Evolutionary conservation across 805 yeast genomes (phyloP).

Genomic region (Wickerhamiella qilinensis): DNA sequence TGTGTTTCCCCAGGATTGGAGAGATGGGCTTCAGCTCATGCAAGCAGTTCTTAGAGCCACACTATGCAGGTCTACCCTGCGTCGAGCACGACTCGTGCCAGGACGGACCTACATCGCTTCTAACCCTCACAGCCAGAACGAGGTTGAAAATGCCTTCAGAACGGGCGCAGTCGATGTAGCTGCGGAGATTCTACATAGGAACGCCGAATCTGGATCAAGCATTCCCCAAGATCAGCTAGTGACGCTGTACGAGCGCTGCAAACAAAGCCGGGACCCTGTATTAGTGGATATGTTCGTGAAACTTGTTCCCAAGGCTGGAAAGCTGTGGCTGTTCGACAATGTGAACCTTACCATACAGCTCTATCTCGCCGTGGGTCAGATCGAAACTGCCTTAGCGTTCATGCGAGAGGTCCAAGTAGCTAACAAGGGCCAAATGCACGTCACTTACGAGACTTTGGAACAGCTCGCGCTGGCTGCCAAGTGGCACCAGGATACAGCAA

Average conservation of each 20-base stretch:
- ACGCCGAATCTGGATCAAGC: not conserved
- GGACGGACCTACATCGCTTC: no score
- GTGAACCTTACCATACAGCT: conserved; percentile 12
- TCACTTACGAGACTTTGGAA: conserved; percentile 15
- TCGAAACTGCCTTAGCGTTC: conserved; percentile 14
- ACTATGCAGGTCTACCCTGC: no score
- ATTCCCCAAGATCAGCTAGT: conserved; percentile 1
- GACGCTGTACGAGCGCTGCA: conserved; percentile 5
- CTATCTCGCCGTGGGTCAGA: conserved; percentile 9
- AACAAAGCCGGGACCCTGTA: conserved; percentile 4
- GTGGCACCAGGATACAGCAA: conserved; percentile 16
- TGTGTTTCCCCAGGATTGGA: no score
- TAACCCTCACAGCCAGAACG: no score
- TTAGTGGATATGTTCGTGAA: conserved; percentile 7
- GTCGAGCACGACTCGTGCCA: no score
- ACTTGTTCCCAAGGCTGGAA: conserved; percentile 10
- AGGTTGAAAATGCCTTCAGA: not conserved
- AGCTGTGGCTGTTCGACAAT: conserved; percentile 2
- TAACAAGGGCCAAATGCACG: conserved; percentile 11
- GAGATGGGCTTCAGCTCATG: no score
- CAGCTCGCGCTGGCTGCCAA: conserved; percentile 14
- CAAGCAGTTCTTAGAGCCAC: no score
- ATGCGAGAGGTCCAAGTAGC: conserved; percentile 15
- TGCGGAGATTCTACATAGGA: not conserved
- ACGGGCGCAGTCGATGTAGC: not conserved